Evolutionary conservation across 768 basidiomycete species (phyloP), one percentile per base, ranked within the genome.

Genomic region (Sutorius australiensis): DNA sequence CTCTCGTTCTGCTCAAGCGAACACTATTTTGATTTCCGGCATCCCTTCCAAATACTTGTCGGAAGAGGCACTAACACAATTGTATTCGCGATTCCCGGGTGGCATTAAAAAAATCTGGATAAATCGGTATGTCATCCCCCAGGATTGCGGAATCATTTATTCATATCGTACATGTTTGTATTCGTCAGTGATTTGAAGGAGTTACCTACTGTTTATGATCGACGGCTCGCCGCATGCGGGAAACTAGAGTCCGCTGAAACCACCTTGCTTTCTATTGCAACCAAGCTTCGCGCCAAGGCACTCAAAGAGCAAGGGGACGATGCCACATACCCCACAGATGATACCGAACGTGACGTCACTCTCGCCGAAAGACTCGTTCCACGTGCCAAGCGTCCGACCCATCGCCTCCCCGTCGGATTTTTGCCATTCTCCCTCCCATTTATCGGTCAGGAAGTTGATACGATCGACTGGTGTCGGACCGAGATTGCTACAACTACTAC

Each of bases 71-170:
- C 76, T 97, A 28, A 72, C 67, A 39, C 75, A 80, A 45, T 71
- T 95, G 11, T 95, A 91, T 69, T 79, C 80, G n/a, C 79, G 81
- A 51, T 78, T 98, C 3, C 95, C 97, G 0, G 95, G 95, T 10
- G 95, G 95, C 14, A 88, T 95, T 8, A 86, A 84, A 65, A 82
- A 83, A 58, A 83, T 99, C 34, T 99, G 95, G 94, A 78, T 98
- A 36, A 95, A 94, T 68, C 79, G 89, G 84, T 86, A 52, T 38
- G 79, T 57, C 27, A 24, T 38, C 5, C 16, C 30, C 14, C 1
- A 4, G 24, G 17, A 27, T 0, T 14, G 8, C 36, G 5, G 16
- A 27, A 3, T 19, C n/a, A 5, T 14, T 14, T 45, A 6, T 38
- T 51, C 10, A 19, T 24, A 37, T 36, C 31, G 9, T 3, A 53